Evolutionary conservation across 23 red algal genomes (phyloP).

Genomic region (Gracilaria vermiculophylla): DNA sequence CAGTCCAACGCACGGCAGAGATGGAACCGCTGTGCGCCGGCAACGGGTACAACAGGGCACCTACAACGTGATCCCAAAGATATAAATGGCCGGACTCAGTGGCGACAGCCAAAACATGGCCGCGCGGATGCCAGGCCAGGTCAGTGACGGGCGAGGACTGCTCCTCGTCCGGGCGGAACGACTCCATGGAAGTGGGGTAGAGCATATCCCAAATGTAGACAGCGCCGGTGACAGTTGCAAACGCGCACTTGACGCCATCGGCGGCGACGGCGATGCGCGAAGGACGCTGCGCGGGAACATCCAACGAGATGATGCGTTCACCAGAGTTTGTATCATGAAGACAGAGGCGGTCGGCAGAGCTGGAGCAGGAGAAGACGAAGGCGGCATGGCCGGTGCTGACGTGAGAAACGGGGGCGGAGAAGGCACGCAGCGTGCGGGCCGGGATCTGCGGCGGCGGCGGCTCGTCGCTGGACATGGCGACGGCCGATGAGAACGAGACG

Average conservation of each 20-base stretch:
- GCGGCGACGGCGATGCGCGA: constrained; percentile 30
- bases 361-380: constrained; percentile 58
- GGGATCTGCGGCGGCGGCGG: constrained; percentile 9
- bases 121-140: constrained; percentile 53
- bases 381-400: constrained; percentile 39
- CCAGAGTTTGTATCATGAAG: constrained; percentile 54
- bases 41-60: constrained; percentile 43
- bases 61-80: constrained; percentile 61
- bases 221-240: constrained; percentile 28
- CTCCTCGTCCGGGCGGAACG: constrained; percentile 48
- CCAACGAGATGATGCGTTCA: constrained; percentile 22
- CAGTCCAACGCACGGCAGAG: constrained; percentile 54
- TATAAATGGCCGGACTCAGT: constrained; percentile 36
- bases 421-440: constrained; percentile 1
- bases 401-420: background rate
- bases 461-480: constrained; percentile 8
- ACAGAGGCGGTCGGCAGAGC: constrained; percentile 20
- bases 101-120: constrained; percentile 55
- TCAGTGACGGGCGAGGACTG: constrained; percentile 18
- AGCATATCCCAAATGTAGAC: constrained; percentile 71
- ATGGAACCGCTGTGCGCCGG: constrained; percentile 30
- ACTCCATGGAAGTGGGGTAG: constrained; percentile 63
- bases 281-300: constrained; percentile 22
- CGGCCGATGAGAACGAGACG: background rate
- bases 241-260: constrained; percentile 56